Conservation (phyloP, 768 basidiomycete genomes). For the Cytidiella melzeri region DNA sequence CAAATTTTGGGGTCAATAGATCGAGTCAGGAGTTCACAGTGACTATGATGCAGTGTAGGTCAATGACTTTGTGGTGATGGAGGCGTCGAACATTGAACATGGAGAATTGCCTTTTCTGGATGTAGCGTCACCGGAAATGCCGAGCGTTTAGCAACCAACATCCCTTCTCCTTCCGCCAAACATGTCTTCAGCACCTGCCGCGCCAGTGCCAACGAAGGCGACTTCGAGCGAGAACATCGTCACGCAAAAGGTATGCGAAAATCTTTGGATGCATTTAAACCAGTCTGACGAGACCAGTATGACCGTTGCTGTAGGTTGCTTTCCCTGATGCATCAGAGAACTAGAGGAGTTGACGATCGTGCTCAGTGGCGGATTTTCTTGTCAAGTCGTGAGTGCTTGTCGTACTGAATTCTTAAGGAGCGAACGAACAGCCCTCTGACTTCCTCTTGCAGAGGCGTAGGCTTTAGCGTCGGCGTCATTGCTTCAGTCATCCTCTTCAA, state of each 20-base stretch:
- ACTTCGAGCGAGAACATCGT: conserved; percentile 86
- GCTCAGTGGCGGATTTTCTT: conserved; percentile 61
- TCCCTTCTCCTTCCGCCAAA: conserved; percentile 11
- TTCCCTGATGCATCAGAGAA: not conserved
- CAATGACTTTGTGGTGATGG: too few species aligned
- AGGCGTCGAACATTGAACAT: too few species aligned
- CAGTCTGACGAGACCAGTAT: conserved; percentile 42
- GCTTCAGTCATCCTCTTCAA: conserved; percentile 88
- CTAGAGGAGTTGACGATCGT: conserved; percentile 8
- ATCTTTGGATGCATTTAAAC: not conserved
- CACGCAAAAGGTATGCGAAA: conserved; percentile 69
- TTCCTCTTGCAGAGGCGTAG: conserved; percentile 57
- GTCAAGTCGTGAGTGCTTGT: conserved; percentile 69
- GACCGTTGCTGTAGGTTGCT: conserved; percentile 73
- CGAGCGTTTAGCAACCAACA: not conserved
- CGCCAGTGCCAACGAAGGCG: conserved; percentile 42
- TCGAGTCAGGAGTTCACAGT: too few species aligned
- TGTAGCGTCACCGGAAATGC: not conserved
- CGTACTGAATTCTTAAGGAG: conserved; percentile 9
- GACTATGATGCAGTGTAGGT: too few species aligned
- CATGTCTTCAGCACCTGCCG: conserved; percentile 35
- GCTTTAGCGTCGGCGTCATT: conserved; percentile 84
- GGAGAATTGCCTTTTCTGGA: too few species aligned
- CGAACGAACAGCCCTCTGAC: too few species aligned
- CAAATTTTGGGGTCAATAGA: too few species aligned